These are phyloP conservation scores for Cryphonectria japonica DNA, from an alignment of 2,329 filamentous ascomycete genomes.

Conservation along the genomic window DNA sequence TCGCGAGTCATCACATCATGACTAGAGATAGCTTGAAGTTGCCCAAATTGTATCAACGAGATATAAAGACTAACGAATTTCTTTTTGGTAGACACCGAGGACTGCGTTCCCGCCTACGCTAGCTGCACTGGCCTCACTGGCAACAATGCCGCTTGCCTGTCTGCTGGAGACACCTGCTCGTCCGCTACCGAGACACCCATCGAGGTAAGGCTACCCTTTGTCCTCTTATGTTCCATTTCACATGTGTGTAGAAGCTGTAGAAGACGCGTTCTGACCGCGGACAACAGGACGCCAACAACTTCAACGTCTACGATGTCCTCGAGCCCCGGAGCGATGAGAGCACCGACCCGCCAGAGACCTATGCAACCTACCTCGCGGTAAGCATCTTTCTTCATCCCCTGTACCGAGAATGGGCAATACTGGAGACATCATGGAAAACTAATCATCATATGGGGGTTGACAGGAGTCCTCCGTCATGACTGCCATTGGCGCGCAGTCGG, in stretches of 20 bases:
- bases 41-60: not conserved
- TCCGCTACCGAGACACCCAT: conserved; percentile 34
- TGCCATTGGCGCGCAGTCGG: conserved; percentile 49
- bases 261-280: not conserved
- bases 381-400: not conserved
- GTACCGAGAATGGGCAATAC: conserved; percentile 34
- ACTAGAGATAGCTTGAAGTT: not conserved
- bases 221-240: not conserved
- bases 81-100: conserved; percentile 28
- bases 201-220: conserved; percentile 15
- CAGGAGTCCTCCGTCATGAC: conserved; percentile 38
- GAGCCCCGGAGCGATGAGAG: conserved; percentile 36
- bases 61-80: not conserved
- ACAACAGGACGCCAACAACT: conserved; percentile 34
- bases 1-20: not conserved
- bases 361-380: conserved; percentile 44
- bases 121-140: conserved; percentile 32
- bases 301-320: conserved; percentile 52
- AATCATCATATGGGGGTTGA: conserved; percentile 44
- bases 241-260: no score
- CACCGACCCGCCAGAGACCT: conserved; percentile 46
- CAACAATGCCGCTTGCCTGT: conserved; percentile 39
- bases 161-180: conserved; percentile 36
- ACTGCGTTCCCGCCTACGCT: conserved; percentile 32
- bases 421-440: conserved; percentile 39